phyloP scores from a whole-genome alignment of 192 early-diverging fungal genomes.

The Backusella sp. region DNA sequence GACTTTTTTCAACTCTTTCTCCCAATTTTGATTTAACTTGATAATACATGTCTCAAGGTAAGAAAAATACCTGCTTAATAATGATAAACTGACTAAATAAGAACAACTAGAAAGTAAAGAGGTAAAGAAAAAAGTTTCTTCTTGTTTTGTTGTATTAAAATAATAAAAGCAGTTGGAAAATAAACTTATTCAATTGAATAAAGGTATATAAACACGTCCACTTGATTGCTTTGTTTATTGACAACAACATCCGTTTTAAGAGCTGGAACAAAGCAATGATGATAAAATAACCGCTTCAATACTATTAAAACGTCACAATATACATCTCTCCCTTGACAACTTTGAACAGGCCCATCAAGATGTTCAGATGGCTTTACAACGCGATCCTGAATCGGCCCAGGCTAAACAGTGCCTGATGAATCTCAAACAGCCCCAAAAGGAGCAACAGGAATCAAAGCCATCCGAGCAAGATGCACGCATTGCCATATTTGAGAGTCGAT shows the following conservation, averaged over 20 bases:
- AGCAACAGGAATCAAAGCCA: background rate
- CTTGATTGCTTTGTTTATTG: background rate
- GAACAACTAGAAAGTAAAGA: conserved; percentile 1
- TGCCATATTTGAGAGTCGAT: background rate
- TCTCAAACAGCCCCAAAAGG: background rate
- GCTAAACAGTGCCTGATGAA: background rate
- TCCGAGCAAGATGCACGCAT: conserved; percentile 19
- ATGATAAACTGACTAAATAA: background rate
- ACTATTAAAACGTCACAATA: conserved; percentile 21
- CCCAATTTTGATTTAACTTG: background rate
- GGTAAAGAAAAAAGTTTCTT: background rate
- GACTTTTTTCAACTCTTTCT: background rate
- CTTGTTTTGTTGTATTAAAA: background rate
- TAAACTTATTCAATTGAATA: background rate
- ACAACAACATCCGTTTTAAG: background rate
- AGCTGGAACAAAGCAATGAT: conserved; percentile 11
- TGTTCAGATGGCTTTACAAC: conserved; percentile 9
- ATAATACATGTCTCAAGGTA: background rate
- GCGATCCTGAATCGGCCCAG: conserved; percentile 12
- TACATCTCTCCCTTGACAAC: background rate
- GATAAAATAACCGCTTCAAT: conserved; percentile 10
- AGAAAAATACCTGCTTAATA: background rate
- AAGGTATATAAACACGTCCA: background rate
- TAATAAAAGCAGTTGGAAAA: conserved; percentile 9
- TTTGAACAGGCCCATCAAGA: conserved; percentile 9